Percentiles rank a stretch among this genome's conserved stretches.
phyloP scores from a whole-genome alignment of 805 yeast species.

The Komagataella pastoris region DNA sequence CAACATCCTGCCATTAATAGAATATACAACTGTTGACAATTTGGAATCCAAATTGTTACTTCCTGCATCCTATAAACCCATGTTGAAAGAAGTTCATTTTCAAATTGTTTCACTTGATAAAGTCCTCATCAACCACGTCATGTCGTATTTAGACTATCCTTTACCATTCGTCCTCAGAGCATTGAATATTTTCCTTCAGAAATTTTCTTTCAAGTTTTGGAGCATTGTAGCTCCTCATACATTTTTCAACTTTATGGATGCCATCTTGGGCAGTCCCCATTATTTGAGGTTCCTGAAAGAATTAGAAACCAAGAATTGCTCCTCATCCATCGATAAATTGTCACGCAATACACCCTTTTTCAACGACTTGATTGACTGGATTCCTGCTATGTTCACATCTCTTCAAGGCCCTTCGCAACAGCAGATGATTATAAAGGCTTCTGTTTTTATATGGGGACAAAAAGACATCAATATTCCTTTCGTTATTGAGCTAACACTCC shows the following conservation, averaged over 20 bases:
- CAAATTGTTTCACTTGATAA: slow-evolving; percentile 21
- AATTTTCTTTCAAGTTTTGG: slow-evolving; percentile 41
- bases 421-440: background rate
- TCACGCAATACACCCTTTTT: slow-evolving; percentile 6
- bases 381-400: slow-evolving; percentile 23
- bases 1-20: slow-evolving; percentile 21
- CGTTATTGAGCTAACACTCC: background rate
- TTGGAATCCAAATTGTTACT: slow-evolving; percentile 14
- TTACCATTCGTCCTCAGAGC: slow-evolving; percentile 44
- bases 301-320: slow-evolving; percentile 11
- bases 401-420: background rate
- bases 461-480: background rate
- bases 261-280: slow-evolving; percentile 40
- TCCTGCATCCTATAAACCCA: slow-evolving; percentile 13
- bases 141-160: slow-evolving; percentile 34
- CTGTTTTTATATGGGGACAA: background rate
- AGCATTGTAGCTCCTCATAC: slow-evolving; percentile 35
- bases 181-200: slow-evolving; percentile 27
- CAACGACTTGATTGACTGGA: slow-evolving; percentile 44
- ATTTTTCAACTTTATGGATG: slow-evolving; percentile 43
- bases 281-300: slow-evolving; percentile 22
- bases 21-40: slow-evolving; percentile 19
- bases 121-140: slow-evolving; percentile 35
- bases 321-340: background rate
- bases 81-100: slow-evolving; percentile 12